phyloP scores from a whole-genome alignment of 179 eudicot species.

The Beta macrorhiza region DNA sequence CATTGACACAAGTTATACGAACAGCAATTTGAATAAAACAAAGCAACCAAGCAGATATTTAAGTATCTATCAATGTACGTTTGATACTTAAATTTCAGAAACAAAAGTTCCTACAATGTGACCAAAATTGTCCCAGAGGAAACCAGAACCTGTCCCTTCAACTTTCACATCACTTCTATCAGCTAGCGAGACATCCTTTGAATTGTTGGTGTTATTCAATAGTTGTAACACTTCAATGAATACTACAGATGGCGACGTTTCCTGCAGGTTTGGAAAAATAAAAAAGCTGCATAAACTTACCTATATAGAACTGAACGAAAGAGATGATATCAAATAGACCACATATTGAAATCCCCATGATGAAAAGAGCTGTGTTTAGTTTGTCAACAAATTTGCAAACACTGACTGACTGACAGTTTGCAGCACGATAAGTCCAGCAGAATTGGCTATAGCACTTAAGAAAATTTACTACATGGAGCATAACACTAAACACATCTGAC shows the following conservation, averaged over 20 bases:
- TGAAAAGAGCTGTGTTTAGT: no score
- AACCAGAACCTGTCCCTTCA: slow-evolving; percentile 97
- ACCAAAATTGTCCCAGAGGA: slow-evolving; percentile 92
- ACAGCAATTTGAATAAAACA: background rate
- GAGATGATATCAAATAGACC: background rate
- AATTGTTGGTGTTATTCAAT: slow-evolving; percentile 43
- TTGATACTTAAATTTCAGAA: background rate
- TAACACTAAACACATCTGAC: no score
- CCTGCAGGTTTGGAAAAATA: slow-evolving; percentile 39
- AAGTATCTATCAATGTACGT: background rate
- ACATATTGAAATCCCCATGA: background rate
- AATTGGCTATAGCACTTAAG: no score
- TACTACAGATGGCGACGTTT: slow-evolving; percentile 81
- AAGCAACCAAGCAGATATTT: background rate
- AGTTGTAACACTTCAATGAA: slow-evolving; percentile 65
- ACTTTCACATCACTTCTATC: slow-evolving; percentile 57
- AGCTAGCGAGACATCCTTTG: slow-evolving; percentile 33
- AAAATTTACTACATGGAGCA: no score
- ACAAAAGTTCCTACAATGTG: slow-evolving; percentile 64
- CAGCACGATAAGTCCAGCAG: no score
- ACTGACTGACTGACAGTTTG: no score
- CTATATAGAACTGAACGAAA: background rate
- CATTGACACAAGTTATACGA: background rate
- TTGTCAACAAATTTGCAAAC: no score
- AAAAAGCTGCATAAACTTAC: background rate